Evolutionary conservation across 2,329 filamentous ascomycete genomes (phyloP).

Genomic region (Bipolaris zeicola): DNA sequence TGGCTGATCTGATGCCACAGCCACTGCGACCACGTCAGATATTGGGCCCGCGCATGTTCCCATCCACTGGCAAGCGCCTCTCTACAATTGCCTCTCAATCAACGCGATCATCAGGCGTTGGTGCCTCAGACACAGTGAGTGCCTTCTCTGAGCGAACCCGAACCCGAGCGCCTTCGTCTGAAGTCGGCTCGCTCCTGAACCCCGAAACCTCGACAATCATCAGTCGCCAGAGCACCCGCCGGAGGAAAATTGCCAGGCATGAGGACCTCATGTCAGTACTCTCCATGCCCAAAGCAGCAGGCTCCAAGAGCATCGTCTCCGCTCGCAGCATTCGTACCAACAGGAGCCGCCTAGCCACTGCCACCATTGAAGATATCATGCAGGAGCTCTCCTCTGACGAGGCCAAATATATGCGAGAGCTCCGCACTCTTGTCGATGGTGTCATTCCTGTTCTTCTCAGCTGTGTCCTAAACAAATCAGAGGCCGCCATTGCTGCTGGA

Average conservation of each 20-base stretch:
- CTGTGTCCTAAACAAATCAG: conserved; percentile 76
- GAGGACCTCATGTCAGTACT: conserved; percentile 93
- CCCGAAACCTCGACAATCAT: conserved; percentile 45
- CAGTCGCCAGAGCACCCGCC: conserved; percentile 56
- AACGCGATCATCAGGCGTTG: conserved; percentile 19
- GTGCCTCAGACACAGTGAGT: conserved; percentile 27
- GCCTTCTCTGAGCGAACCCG: conserved; percentile 25
- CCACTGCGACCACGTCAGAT: conserved; percentile 43
- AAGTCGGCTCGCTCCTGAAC: conserved; percentile 37
- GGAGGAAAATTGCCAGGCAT: conserved; percentile 81
- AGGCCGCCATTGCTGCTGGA: conserved; percentile 66
- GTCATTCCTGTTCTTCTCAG: conserved; percentile 91
- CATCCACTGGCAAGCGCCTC: conserved; percentile 60
- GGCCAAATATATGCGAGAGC: conserved; percentile 82
- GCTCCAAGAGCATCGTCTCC: conserved; percentile 73
- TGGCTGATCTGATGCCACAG: conserved; percentile 40
- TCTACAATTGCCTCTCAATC: conserved; percentile 62
- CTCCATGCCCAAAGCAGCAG: conserved; percentile 68
- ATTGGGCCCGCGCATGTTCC: conserved; percentile 54
- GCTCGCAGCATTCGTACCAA: conserved; percentile 78
- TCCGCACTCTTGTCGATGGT: conserved; percentile 91
- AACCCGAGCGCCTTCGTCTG: conserved; percentile 31
- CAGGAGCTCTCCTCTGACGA: conserved; percentile 83
- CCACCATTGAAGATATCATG: conserved; percentile 77
- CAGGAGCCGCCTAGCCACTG: conserved; percentile 68